Evolutionary conservation across 78 protist species (phyloP).

Genomic region (Isochrysis galbana): DNA sequence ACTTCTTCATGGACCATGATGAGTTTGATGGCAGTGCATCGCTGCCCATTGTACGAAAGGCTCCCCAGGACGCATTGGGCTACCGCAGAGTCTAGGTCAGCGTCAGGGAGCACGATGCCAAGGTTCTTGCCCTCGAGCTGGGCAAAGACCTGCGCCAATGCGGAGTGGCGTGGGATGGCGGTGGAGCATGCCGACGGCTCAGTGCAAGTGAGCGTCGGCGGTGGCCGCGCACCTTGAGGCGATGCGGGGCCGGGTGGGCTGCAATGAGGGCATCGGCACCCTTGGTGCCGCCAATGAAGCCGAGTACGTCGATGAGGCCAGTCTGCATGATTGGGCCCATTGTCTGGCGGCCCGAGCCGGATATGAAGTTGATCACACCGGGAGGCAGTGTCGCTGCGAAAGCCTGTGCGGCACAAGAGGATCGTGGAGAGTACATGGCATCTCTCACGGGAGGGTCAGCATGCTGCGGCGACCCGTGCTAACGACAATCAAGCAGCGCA

Average conservation of each 20-base stretch:
- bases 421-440: neutral
- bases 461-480: neutral
- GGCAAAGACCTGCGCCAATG: neutral
- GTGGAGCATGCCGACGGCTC: no score
- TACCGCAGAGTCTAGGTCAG: constrained; percentile 43
- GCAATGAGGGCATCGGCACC: constrained; percentile 15
- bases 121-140: constrained; percentile 39
- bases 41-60: constrained; percentile 48
- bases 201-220: no score
- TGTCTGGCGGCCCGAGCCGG: constrained; percentile 31
- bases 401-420: neutral
- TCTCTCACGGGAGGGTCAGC: neutral
- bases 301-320: constrained; percentile 43
- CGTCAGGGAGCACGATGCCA: constrained; percentile 10
- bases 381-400: constrained; percentile 35
- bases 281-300: constrained; percentile 52
- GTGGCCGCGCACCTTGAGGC: neutral
- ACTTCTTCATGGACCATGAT: neutral
- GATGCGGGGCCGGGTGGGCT: constrained; percentile 36
- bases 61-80: constrained; percentile 48
- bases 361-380: constrained; percentile 48
- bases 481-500: neutral
- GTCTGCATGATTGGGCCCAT: constrained; percentile 45
- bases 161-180: no score
- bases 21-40: constrained; percentile 26